phyloP scores from a whole-genome alignment of 495 filamentous ascomycete species.

The Podospora appendiculata region DNA sequence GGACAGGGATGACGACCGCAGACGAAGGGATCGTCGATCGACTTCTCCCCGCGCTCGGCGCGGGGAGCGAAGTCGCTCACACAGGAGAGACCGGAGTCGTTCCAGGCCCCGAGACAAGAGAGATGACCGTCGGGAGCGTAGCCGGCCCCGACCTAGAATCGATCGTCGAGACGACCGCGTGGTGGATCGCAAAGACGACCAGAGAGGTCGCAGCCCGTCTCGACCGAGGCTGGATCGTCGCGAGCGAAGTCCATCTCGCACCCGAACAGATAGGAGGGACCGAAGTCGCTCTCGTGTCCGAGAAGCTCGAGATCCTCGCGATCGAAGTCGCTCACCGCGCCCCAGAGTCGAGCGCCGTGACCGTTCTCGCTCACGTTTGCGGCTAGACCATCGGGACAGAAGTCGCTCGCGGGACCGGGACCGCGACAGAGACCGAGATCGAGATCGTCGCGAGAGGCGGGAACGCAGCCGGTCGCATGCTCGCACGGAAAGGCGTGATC shows the following conservation, averaged over 20 bases:
- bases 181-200: conserved; percentile 18
- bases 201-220: conserved; percentile 22
- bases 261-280: conserved; percentile 20
- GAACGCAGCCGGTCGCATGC: conserved; percentile 26
- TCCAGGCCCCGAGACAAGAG: conserved; percentile 15
- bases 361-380: conserved; percentile 18
- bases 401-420: conserved; percentile 11
- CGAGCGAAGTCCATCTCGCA: conserved; percentile 5
- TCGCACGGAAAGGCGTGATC: conserved; percentile 10
- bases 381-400: conserved; percentile 15
- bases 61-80: conserved; percentile 17
- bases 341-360: conserved; percentile 18
- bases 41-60: conserved; percentile 14
- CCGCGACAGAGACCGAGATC: conserved; percentile 1
- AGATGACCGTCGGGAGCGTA: conserved; percentile 32
- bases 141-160: conserved; percentile 26
- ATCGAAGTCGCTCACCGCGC: conserved; percentile 22
- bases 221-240: conserved; percentile 19
- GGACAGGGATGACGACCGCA: conserved; percentile 24
- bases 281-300: conserved; percentile 23
- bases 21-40: conserved; percentile 16
- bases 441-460: conserved; percentile 17
- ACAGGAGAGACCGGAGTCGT: conserved; percentile 14
- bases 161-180: conserved; percentile 16
- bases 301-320: not conserved